A percentile compares a stretch with the other conserved stretches of the same genome.
These are phyloP conservation scores for Nemophila menziesii DNA, from an alignment of 257 asterid species.

Conservation along the genomic window DNA sequence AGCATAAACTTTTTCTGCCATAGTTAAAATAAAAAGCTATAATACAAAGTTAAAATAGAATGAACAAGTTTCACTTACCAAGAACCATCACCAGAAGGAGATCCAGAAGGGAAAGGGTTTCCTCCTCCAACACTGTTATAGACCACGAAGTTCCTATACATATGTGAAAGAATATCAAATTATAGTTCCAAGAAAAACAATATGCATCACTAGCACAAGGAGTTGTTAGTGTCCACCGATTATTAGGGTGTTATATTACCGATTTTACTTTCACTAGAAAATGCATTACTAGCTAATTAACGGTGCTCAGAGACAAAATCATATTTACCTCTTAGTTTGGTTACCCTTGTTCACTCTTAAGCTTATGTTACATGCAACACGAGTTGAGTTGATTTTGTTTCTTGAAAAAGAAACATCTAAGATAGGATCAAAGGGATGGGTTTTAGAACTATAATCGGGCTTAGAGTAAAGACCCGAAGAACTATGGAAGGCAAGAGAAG, in stretches of 20 bases:
- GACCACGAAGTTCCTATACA: conserved; percentile 3
- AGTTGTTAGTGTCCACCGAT: too few species aligned
- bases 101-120: conserved; percentile 2
- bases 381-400: background rate
- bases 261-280: too few species aligned
- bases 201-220: too few species aligned
- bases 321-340: conserved; percentile 1
- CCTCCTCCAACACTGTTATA: background rate
- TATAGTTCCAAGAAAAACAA: background rate
- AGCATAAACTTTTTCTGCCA: too few species aligned
- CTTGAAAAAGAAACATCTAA: background rate
- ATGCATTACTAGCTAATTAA: too few species aligned
- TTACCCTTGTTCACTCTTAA: background rate
- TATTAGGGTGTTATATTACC: too few species aligned
- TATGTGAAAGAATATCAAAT: background rate
- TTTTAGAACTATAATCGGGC: background rate
- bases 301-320: background rate
- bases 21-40: too few species aligned
- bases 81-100: conserved; percentile 2
- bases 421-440: background rate
- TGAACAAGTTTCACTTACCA: background rate
- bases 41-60: too few species aligned
- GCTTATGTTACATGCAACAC: conserved; percentile 2
- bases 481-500: background rate
- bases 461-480: background rate